A percentile compares a stretch with the other conserved stretches of the same genome.
Conservation (phyloP, 2,329 filamentous ascomycete species). For the Trichothecium roseum region DNA sequence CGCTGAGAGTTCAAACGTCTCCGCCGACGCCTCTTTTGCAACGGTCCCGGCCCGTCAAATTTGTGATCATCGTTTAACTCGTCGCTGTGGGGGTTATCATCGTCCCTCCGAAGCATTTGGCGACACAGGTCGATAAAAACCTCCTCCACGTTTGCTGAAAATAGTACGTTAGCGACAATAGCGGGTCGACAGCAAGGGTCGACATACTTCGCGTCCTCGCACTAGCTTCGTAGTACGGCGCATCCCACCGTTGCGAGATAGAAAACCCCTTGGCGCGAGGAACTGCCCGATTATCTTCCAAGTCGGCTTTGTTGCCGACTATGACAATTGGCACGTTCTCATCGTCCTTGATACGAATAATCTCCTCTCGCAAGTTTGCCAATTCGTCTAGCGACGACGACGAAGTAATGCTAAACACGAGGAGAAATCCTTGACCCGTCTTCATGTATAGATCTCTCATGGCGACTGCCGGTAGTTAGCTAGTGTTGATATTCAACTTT, state of each 20-base stretch:
- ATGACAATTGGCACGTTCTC: slow-evolving; percentile 79
- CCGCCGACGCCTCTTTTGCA: too few species aligned
- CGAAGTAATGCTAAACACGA: slow-evolving; percentile 88
- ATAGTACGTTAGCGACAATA: neutral
- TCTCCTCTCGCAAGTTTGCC: slow-evolving; percentile 73
- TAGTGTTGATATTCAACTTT: neutral
- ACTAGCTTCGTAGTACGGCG: slow-evolving; percentile 85
- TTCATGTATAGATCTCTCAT: slow-evolving; percentile 87
- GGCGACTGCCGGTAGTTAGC: slow-evolving; percentile 34
- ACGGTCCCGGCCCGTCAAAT: too few species aligned
- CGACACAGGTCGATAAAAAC: slow-evolving; percentile 78
- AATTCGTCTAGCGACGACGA: slow-evolving; percentile 75
- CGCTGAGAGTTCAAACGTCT: too few species aligned
- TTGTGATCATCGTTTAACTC: too few species aligned
- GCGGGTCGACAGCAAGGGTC: neutral
- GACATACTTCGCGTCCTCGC: slow-evolving; percentile 60
- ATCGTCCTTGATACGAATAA: slow-evolving; percentile 84
- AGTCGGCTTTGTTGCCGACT: slow-evolving; percentile 83
- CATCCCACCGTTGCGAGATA: slow-evolving; percentile 78
- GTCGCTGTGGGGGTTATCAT: slow-evolving; percentile 18
- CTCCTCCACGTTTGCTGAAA: slow-evolving; percentile 71
- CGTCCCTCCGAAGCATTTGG: slow-evolving; percentile 70
- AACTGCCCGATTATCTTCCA: slow-evolving; percentile 76
- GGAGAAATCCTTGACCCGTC: slow-evolving; percentile 79
- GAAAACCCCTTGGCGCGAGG: slow-evolving; percentile 71